Conservation (phyloP, 1,139 yeast genomes). For the Arxiozyma slooffiae region DNA sequence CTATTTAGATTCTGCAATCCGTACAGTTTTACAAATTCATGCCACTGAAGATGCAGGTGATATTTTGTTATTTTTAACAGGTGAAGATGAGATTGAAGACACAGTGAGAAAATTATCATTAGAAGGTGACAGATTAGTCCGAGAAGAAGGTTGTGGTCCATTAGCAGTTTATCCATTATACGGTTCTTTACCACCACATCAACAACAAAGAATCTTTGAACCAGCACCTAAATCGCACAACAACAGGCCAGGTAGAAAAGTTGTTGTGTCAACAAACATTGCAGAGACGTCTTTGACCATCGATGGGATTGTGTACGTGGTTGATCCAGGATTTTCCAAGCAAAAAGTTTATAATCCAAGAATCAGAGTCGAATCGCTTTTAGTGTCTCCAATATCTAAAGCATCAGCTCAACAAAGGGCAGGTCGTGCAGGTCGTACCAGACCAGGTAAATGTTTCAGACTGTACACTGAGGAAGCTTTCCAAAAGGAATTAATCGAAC, state of each 20-base stretch:
- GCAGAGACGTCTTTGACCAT: conserved; percentile 97
- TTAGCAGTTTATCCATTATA: conserved; percentile 81
- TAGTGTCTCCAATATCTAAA: conserved; percentile 92
- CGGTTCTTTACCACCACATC: conserved; percentile 92
- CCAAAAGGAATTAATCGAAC: conserved; percentile 86
- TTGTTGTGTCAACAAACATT: conserved; percentile 87
- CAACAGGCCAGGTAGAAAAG: conserved; percentile 88
- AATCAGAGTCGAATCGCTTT: conserved; percentile 84
- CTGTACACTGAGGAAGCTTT: conserved; percentile 95
- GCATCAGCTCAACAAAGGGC: conserved; percentile 98
- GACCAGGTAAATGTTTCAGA: conserved; percentile 96
- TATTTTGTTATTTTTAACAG: conserved; percentile 77
- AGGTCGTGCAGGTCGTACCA: conserved; percentile 99
- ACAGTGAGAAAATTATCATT: conserved; percentile 81
- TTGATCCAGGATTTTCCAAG: conserved; percentile 94
- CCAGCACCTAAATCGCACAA: conserved; percentile 60
- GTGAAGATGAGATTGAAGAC: conserved; percentile 97
- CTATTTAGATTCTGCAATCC: conserved; percentile 84
- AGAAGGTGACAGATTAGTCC: conserved; percentile 77
- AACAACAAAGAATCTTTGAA: conserved; percentile 86
- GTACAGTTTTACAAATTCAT: conserved; percentile 92
- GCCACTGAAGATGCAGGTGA: conserved; percentile 95
- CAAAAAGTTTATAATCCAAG: conserved; percentile 96
- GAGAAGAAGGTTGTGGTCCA: conserved; percentile 89
- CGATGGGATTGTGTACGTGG: conserved; percentile 94